These are phyloP conservation scores for Lichina pygmaea DNA, from an alignment of 495 filamentous ascomycete species.

Conservation along the genomic window DNA sequence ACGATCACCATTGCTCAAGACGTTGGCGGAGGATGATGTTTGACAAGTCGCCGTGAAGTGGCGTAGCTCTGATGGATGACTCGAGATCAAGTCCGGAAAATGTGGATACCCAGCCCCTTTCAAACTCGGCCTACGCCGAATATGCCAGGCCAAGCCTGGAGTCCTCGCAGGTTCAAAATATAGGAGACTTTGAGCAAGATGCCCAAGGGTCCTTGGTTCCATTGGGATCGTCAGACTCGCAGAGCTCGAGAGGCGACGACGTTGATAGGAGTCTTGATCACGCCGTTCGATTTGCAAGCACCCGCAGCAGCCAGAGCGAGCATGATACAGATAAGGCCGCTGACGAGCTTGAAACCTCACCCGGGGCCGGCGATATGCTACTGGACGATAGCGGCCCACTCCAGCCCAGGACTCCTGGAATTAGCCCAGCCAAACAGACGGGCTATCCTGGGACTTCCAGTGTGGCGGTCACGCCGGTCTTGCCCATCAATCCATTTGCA, in stretches of 20 bases:
- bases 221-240: no score
- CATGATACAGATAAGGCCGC: background rate
- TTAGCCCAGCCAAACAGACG: background rate
- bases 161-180: background rate
- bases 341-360: background rate
- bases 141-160: background rate
- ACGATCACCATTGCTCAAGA: no score
- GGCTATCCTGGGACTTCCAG: background rate
- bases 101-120: background rate
- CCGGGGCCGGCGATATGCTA: background rate
- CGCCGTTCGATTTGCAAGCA: no score
- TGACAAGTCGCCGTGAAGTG: no score
- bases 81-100: no score
- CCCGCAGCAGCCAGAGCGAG: background rate
- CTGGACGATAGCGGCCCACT: background rate
- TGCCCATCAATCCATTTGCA: conserved; percentile 7
- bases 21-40: no score
- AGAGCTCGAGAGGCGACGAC: no score
- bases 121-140: background rate
- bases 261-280: no score
- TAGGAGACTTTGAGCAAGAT: background rate
- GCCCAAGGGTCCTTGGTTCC: no score
- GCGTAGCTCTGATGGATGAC: no score
- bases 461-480: background rate
- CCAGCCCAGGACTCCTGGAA: background rate